Conservation (phyloP, 306 rosid species). For the Quercus mongolica region DNA sequence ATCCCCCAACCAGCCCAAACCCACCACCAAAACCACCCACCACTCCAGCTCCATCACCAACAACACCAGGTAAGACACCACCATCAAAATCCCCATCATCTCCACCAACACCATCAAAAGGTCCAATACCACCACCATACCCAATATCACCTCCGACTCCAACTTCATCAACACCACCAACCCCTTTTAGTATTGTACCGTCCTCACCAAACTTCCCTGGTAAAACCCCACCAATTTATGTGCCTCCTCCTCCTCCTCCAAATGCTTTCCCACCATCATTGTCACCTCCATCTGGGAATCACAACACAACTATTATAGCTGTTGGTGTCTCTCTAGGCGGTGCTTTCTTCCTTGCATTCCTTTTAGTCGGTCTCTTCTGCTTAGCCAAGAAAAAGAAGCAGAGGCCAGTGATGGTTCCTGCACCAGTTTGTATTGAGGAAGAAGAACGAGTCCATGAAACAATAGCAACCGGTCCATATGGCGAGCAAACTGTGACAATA, state of each 20-base stretch:
- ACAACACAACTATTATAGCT: conserved; percentile 46
- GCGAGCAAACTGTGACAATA: background rate
- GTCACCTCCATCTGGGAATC: conserved; percentile 26
- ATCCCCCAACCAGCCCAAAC: conserved; percentile 9
- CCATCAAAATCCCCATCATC: background rate
- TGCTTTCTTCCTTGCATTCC: conserved; percentile 39
- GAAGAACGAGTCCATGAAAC: background rate
- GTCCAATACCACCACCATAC: background rate
- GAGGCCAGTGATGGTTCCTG: conserved; percentile 36
- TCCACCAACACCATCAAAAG: background rate
- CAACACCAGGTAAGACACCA: background rate
- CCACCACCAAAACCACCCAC: background rate
- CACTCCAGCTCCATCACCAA: background rate
- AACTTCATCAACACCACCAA: background rate
- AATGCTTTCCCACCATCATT: conserved; percentile 28
- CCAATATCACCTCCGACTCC: conserved; percentile 4
- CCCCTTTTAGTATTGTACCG: background rate
- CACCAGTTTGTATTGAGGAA: conserved; percentile 28
- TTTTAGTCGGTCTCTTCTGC: conserved; percentile 39
- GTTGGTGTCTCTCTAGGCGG: conserved; percentile 54
- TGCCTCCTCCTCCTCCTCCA: conserved; percentile 12
- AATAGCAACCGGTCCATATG: background rate
- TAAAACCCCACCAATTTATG: background rate
- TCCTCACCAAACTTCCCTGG: background rate
- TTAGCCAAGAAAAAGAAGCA: conserved; percentile 44